These are phyloP conservation scores for Sporothrix schenckii DNA, from an alignment of 2,329 filamentous ascomycete species.

Conservation along the genomic window DNA sequence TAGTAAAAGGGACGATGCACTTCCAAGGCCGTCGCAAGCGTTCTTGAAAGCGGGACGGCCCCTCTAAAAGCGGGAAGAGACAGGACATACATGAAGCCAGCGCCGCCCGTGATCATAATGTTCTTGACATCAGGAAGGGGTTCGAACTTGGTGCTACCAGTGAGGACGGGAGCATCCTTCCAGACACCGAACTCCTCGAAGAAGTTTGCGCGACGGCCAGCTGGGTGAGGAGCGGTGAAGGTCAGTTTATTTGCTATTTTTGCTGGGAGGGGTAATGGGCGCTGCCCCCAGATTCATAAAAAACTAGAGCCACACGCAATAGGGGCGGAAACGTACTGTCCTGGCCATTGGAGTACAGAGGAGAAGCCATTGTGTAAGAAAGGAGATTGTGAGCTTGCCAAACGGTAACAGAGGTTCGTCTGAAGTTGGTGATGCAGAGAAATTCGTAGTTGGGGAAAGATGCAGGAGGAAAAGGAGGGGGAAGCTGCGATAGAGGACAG, in stretches of 20 bases:
- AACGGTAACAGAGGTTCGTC: slow-evolving; percentile 19
- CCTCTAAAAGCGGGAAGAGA: background rate
- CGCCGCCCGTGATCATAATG: slow-evolving; percentile 81
- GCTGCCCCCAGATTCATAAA: slow-evolving; percentile 3
- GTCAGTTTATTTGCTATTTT: slow-evolving; percentile 13
- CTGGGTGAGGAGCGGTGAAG: slow-evolving; percentile 33
- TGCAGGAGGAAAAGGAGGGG: slow-evolving; percentile 19
- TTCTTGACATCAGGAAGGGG: slow-evolving; percentile 71
- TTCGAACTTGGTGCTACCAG: slow-evolving; percentile 70
- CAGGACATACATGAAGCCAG: slow-evolving; percentile 77
- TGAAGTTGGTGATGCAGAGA: slow-evolving; percentile 28
- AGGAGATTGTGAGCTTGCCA: slow-evolving; percentile 13
- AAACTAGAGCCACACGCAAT: background rate
- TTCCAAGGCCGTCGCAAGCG: background rate
- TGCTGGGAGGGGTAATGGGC: slow-evolving; percentile 7
- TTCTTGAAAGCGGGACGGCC: background rate
- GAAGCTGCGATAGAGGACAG: slow-evolving; percentile 29
- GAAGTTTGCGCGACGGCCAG: slow-evolving; percentile 46
- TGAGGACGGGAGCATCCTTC: slow-evolving; percentile 71
- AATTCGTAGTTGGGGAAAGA: slow-evolving; percentile 11
- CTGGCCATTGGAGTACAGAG: slow-evolving; percentile 31
- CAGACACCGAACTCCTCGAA: slow-evolving; percentile 66
- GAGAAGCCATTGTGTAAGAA: slow-evolving; percentile 29
- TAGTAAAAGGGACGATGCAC: background rate
- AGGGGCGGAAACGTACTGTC: slow-evolving; percentile 26